Conservation (phyloP, 495 filamentous ascomycete species). For the Pseudevernia furfuracea region DNA sequence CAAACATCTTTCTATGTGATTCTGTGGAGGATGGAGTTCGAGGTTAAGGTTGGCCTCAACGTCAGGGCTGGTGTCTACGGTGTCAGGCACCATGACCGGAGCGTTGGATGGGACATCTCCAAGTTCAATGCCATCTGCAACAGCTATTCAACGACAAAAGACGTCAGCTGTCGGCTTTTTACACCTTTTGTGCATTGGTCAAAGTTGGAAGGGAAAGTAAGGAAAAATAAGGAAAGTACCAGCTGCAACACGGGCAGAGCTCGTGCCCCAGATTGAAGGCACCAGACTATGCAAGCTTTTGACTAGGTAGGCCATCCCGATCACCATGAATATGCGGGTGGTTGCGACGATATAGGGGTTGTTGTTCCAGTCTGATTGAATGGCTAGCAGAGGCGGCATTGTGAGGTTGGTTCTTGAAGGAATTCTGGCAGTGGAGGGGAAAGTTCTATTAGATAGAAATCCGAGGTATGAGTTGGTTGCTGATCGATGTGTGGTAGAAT, state of each 20-base stretch:
- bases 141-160: neutral
- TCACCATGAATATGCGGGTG: neutral
- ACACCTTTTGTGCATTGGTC: neutral
- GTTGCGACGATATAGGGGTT: neutral
- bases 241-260: neutral
- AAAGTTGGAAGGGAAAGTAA: neutral
- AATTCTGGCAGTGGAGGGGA: neutral
- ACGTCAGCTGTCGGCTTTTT: neutral
- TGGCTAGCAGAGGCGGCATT: conserved; percentile 2
- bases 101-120: neutral
- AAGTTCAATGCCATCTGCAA: neutral
- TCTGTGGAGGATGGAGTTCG: neutral
- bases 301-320: neutral
- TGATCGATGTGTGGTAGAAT: too few species aligned
- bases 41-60: neutral
- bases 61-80: neutral
- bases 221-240: conserved; percentile 3
- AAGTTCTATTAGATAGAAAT: too few species aligned
- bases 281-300: neutral
- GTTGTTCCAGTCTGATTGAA: conserved; percentile 2
- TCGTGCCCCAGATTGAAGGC: neutral
- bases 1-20: neutral
- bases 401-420: neutral
- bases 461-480: too few species aligned
- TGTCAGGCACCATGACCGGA: neutral